Percentiles rank a stretch among this genome's conserved stretches.
Conservation (phyloP, 23 red algal species). For the Agarophyton chilense region DNA sequence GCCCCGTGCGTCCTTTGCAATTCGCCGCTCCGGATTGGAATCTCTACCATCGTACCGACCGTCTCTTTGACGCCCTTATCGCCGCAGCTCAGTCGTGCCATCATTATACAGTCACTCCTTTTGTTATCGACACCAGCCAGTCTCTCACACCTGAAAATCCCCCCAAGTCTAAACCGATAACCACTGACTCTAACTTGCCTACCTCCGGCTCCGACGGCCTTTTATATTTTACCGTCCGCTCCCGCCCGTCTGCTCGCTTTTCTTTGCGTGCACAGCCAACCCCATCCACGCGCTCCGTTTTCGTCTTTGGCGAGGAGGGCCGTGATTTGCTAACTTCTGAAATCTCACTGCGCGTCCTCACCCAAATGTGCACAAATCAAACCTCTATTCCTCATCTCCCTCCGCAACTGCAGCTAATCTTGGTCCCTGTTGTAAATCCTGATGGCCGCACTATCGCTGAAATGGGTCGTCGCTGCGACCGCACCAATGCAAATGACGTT, state of each 20-base stretch:
- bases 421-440: slow-evolving; percentile 59
- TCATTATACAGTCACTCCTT: neutral
- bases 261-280: neutral
- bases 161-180: neutral
- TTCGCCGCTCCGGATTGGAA: slow-evolving; percentile 64
- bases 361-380: slow-evolving; percentile 28
- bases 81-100: slow-evolving; percentile 4
- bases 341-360: slow-evolving; percentile 53
- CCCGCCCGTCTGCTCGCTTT: neutral
- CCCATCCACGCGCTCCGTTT: neutral
- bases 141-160: neutral
- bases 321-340: slow-evolving; percentile 78
- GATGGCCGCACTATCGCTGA: slow-evolving; percentile 55
- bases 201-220: slow-evolving; percentile 7
- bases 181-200: neutral
- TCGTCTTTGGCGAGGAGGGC: slow-evolving; percentile 79
- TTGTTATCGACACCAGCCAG: neutral
- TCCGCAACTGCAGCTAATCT: slow-evolving; percentile 21
- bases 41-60: slow-evolving; percentile 47
- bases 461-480: slow-evolving; percentile 71
- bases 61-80: neutral
- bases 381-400: neutral
- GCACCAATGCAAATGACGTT: slow-evolving; percentile 74
- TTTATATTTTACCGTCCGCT: slow-evolving; percentile 11
- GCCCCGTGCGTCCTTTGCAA: slow-evolving; percentile 11